Conservation (phyloP, 2,329 filamentous ascomycete genomes). For the Claviceps monticola region DNA sequence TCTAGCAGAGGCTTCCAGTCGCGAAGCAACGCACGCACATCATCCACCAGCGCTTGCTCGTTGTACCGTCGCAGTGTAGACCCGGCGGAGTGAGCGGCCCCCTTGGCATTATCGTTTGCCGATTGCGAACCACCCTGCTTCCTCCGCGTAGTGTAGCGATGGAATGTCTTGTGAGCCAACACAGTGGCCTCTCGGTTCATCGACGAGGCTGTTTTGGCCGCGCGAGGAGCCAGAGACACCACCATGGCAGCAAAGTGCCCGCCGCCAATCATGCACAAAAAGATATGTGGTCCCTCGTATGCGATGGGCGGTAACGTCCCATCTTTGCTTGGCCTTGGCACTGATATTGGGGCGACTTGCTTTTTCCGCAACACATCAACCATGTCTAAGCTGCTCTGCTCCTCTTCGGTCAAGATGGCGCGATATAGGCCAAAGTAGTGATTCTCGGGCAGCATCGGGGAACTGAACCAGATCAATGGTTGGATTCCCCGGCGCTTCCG, state of each 20-base stretch:
- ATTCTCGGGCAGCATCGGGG: slow-evolving; percentile 59
- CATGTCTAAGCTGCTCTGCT: slow-evolving; percentile 49
- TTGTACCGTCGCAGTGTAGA: slow-evolving; percentile 85
- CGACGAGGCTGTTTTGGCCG: slow-evolving; percentile 51
- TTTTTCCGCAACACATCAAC: slow-evolving; percentile 59
- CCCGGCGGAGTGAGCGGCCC: slow-evolving; percentile 85
- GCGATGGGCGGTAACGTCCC: slow-evolving; percentile 39
- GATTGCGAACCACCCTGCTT: slow-evolving; percentile 96
- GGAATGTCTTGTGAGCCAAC: slow-evolving; percentile 92
- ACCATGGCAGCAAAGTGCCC: slow-evolving; percentile 97
- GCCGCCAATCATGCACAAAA: slow-evolving; percentile 96
- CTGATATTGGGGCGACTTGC: slow-evolving; percentile 53
- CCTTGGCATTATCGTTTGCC: slow-evolving; percentile 86
- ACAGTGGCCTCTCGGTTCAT: slow-evolving; percentile 79
- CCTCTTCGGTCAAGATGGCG: slow-evolving; percentile 59
- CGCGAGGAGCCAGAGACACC: slow-evolving; percentile 71
- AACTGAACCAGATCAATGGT: slow-evolving; percentile 76
- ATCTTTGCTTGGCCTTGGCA: slow-evolving; percentile 41
- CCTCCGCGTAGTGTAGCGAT: slow-evolving; percentile 86
- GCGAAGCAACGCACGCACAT: slow-evolving; percentile 64
- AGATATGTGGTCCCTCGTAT: slow-evolving; percentile 69
- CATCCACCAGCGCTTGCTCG: slow-evolving; percentile 77
- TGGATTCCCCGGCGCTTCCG: slow-evolving; percentile 48
- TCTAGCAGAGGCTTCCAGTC: slow-evolving; percentile 85
- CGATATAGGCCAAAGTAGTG: slow-evolving; percentile 77